Evolutionary conservation across 163 green algal species (phyloP).

Genomic region (Chloromonas sp.): DNA sequence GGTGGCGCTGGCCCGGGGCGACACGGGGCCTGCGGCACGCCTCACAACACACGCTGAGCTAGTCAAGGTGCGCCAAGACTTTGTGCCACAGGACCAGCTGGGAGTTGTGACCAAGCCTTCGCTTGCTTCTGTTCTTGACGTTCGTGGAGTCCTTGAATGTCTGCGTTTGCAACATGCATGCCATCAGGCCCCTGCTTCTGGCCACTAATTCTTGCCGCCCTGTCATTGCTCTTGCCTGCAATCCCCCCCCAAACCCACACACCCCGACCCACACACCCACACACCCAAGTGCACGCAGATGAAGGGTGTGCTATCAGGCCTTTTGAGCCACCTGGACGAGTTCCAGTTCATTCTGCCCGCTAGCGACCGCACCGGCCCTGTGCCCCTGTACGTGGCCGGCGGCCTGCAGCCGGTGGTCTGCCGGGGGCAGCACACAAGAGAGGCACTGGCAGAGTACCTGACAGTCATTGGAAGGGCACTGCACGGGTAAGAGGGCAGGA

Average conservation of each 20-base stretch:
- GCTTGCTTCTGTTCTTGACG: no score
- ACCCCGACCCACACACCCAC: background rate
- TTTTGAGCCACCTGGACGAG: conserved; percentile 1
- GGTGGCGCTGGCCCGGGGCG: no score
- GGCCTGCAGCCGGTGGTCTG: no score
- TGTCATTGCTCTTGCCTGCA: no score
- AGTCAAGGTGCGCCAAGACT: no score
- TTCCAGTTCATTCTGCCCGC: background rate
- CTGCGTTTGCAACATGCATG: background rate
- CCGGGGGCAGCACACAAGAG: background rate
- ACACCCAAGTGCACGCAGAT: background rate
- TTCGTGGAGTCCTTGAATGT: background rate
- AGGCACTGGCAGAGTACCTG: background rate
- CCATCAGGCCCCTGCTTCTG: no score
- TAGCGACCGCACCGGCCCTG: background rate
- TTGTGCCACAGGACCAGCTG: no score
- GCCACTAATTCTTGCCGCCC: no score
- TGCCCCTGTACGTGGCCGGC: background rate
- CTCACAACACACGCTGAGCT: no score
- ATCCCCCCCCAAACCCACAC: no score
- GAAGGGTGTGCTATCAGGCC: conserved; percentile 5
- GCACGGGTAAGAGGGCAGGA: background rate
- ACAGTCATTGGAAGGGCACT: background rate
- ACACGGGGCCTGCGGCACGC: no score
- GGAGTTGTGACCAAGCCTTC: no score